A percentile compares a stretch with the other conserved stretches of the same genome.
phyloP scores from a whole-genome alignment of 495 filamentous ascomycete genomes.

The Neurospora sp. region DNA sequence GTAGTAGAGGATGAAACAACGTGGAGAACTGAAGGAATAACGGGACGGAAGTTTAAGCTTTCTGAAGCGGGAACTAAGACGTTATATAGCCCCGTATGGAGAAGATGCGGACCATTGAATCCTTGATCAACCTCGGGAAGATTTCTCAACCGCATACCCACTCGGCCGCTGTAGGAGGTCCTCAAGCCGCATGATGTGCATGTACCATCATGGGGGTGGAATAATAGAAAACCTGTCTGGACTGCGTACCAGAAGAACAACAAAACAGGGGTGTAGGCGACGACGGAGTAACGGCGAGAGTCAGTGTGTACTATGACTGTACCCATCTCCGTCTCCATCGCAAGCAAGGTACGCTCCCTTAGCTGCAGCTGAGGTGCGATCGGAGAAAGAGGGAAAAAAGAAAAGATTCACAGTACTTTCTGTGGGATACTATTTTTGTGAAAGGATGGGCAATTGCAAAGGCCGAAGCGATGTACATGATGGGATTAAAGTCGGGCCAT shows the following conservation, averaged over 20 bases:
- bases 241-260: conserved; percentile 1
- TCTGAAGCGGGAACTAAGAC: neutral
- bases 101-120: neutral
- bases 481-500: neutral
- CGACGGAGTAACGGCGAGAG: neutral
- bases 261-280: neutral
- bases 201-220: conserved; percentile 4
- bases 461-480: neutral
- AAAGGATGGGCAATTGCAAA: neutral
- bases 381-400: neutral
- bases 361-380: neutral
- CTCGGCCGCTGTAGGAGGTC: neutral
- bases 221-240: conserved; percentile 3
- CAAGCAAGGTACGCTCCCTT: neutral
- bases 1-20: neutral
- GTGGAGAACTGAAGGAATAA: neutral
- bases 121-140: neutral
- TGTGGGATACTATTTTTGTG: neutral
- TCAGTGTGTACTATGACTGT: neutral
- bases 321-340: neutral
- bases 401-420: neutral
- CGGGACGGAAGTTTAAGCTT: neutral
- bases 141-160: neutral
- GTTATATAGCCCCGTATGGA: neutral
- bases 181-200: conserved; percentile 14